Evolutionary conservation across 2,329 filamentous ascomycete species (phyloP).

Genomic region (Diaporthe vaccinii): DNA sequence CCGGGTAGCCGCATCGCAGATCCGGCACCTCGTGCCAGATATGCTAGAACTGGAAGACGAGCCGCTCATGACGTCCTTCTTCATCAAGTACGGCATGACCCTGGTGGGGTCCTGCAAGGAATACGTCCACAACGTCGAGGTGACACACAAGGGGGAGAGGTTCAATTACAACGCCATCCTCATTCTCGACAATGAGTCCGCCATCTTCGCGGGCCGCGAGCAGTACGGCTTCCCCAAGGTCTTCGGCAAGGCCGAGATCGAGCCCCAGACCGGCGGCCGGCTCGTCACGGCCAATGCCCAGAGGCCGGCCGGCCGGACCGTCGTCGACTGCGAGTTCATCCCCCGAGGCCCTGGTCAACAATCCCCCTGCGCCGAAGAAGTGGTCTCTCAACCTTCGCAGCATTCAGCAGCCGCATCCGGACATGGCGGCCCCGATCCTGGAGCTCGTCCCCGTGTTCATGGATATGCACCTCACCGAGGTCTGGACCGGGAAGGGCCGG

Average conservation of each 20-base stretch:
- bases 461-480: background rate
- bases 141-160: background rate
- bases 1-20: background rate
- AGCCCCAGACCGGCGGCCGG: background rate
- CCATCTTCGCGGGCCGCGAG: slow-evolving; percentile 1
- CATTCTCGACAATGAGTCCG: background rate
- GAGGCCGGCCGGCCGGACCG: background rate
- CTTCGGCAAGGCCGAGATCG: background rate
- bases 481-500: background rate
- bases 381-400: background rate
- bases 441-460: background rate
- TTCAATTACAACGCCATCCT: background rate
- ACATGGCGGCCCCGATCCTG: background rate
- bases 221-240: slow-evolving; percentile 12
- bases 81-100: background rate
- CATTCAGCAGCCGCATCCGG: background rate
- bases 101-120: background rate
- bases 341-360: background rate
- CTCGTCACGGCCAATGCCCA: background rate
- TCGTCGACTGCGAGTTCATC: background rate
- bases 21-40: background rate
- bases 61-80: background rate
- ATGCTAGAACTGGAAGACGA: background rate
- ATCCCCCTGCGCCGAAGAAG: background rate
- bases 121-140: background rate